Base-by-base conservation (phyloP, 208 protist genomes). In the Leptomonas seymouri region DNA sequence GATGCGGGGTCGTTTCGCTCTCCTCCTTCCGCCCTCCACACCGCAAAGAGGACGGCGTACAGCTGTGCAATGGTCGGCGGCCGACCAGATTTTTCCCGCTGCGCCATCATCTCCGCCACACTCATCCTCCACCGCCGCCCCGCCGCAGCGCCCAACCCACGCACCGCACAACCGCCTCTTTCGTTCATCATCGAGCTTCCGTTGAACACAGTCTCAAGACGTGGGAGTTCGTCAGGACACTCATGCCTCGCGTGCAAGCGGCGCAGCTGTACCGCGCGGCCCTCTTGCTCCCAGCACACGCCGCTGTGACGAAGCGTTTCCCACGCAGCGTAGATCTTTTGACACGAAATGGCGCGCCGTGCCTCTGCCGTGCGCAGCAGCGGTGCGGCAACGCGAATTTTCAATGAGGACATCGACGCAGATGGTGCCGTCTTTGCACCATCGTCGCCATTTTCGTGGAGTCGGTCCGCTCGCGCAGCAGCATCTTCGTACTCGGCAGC, bases 61-160 rank as follows among this genome's bases (percentile, higher is more conserved):
- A 63, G 31, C 57, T 87, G 81, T 2, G 70, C 63, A 49, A 69
- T 64, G 3, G 81, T 84, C 28, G 73, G 70, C 5, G 69, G 23
- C 21, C 64, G 50, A 0, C 67, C 76, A 0, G 78, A 78, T 23
- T 54, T 49, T 6, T 30, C 62, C 30, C 66, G 41, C 59, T 76
- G 81, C 28, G 31, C 62, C 34, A 54, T 23, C 66, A 78, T 74
- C 44, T 81, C 76, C 1, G 48, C 45, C 8, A 77, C 48, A 59
- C 61, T 54, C 34, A 45, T 18, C 23, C 25, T 56, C 27, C 18
- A 28, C 27, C 14, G 21, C 6, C 30, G 11, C 30, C n/a, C 45
- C 20, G 15, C 16, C 45, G 45, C 41, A 11, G n/a, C n/a, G n/a
- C n/a, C n/a, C n/a, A n/a, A n/a, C n/a, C n/a, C n/a, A n/a, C n/a